phyloP scores from a whole-genome alignment of 2,329 filamentous ascomycete species.

The Nemania bipapillata region DNA sequence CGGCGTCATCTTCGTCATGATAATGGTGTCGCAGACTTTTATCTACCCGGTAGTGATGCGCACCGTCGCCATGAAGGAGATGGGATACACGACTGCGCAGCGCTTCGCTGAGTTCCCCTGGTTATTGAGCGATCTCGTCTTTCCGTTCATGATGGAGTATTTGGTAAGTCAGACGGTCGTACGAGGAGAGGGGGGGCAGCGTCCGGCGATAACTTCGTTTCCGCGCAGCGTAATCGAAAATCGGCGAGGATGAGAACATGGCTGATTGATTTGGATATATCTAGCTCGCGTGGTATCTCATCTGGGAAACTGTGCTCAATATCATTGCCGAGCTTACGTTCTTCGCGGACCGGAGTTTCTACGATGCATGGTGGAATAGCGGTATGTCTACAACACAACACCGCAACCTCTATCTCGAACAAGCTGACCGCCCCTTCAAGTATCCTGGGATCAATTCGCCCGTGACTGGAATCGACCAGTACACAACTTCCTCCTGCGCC shows the following conservation, averaged over 20 bases:
- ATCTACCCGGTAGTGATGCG: slow-evolving; percentile 80
- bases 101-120: slow-evolving; percentile 77
- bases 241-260: background rate
- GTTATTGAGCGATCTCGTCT: slow-evolving; percentile 78
- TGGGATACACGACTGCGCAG: slow-evolving; percentile 67
- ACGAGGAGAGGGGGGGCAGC: no score
- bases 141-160: slow-evolving; percentile 83
- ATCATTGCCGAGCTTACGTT: slow-evolving; percentile 78
- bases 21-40: slow-evolving; percentile 78
- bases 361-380: slow-evolving; percentile 72
- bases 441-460: slow-evolving; percentile 80
- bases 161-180: slow-evolving; percentile 55
- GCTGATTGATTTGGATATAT: background rate
- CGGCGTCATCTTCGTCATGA: slow-evolving; percentile 80
- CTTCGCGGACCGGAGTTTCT: slow-evolving; percentile 81
- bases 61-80: slow-evolving; percentile 74
- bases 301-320: slow-evolving; percentile 81
- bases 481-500: slow-evolving; percentile 79
- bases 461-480: slow-evolving; percentile 84
- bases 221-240: no score
- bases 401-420: background rate
- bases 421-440: slow-evolving; percentile 44
- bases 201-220: no score
- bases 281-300: slow-evolving; percentile 78
- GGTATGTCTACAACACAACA: slow-evolving; percentile 50